These are phyloP conservation scores for Truncatella angustata DNA, from an alignment of 2,329 filamentous ascomycete species.

Conservation along the genomic window DNA sequence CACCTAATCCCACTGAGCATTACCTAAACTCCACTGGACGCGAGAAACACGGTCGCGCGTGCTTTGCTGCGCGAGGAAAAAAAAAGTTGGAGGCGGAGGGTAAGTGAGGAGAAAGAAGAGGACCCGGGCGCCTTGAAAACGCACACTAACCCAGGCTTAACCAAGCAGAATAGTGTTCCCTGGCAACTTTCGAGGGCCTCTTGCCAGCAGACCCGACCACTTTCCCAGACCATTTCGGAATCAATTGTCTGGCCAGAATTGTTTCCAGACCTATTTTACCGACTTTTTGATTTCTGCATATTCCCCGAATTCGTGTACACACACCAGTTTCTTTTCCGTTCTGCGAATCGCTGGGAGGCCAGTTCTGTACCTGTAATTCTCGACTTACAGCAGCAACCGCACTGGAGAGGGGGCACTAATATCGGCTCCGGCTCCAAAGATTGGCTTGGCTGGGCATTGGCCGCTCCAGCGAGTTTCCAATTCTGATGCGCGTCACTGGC, in stretches of 20 bases:
- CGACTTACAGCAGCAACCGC: background rate
- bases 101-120: constrained; percentile 1
- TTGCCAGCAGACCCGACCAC: constrained; percentile 8
- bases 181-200: background rate
- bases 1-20: constrained; percentile 2
- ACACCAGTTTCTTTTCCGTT: too few relatives aligned
- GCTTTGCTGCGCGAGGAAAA: background rate
- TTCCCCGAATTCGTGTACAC: too few relatives aligned
- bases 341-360: too few relatives aligned
- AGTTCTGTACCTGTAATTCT: too few relatives aligned
- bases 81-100: constrained; percentile 1
- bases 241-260: too few relatives aligned
- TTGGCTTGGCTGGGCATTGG: background rate
- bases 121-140: background rate
- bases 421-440: constrained; percentile 2
- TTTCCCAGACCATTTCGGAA: constrained; percentile 5
- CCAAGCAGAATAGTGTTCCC: background rate
- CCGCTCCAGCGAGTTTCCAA: too few relatives aligned
- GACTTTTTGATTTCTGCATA: too few relatives aligned
- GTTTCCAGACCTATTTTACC: too few relatives aligned
- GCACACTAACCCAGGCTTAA: too few relatives aligned
- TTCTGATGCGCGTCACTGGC: constrained; percentile 11
- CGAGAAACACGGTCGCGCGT: constrained; percentile 2
- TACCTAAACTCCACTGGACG: background rate
- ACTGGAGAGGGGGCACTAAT: constrained; percentile 6